These are phyloP conservation scores for Mucor irregularis DNA, from an alignment of 371 early-diverging fungal species.

Conservation along the genomic window DNA sequence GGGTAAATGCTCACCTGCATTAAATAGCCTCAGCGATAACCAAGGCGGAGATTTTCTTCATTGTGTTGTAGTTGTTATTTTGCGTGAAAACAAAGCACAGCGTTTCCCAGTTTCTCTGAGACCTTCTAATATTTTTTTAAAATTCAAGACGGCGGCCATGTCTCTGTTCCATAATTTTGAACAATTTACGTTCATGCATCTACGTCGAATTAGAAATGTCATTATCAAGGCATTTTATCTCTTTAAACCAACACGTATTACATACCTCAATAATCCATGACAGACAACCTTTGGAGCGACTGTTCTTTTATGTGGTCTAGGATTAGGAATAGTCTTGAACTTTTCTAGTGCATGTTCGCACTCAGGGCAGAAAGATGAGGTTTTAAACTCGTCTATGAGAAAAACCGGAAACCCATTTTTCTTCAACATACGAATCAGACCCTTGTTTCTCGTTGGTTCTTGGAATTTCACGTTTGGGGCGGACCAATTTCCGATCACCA, in stretches of 20 bases:
- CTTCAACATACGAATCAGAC: neutral
- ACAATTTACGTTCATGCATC: neutral
- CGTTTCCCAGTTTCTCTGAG: no score
- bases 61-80: no score
- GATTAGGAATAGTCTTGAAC: neutral
- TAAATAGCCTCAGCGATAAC: no score
- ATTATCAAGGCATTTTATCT: no score
- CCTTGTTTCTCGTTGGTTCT: neutral
- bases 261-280: neutral
- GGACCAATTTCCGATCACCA: conserved; percentile 5
- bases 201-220: neutral
- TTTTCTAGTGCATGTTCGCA: neutral
- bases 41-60: no score
- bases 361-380: neutral
- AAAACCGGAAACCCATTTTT: neutral
- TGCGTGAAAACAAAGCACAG: no score
- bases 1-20: no score
- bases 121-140: neutral
- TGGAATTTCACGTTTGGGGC: conserved; percentile 2
- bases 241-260: no score
- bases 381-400: conserved; percentile 6
- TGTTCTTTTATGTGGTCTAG: neutral
- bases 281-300: neutral
- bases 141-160: neutral
- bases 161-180: neutral